Conservation (phyloP, 768 basidiomycete species). For the Leccinum longicurvipes region DNA sequence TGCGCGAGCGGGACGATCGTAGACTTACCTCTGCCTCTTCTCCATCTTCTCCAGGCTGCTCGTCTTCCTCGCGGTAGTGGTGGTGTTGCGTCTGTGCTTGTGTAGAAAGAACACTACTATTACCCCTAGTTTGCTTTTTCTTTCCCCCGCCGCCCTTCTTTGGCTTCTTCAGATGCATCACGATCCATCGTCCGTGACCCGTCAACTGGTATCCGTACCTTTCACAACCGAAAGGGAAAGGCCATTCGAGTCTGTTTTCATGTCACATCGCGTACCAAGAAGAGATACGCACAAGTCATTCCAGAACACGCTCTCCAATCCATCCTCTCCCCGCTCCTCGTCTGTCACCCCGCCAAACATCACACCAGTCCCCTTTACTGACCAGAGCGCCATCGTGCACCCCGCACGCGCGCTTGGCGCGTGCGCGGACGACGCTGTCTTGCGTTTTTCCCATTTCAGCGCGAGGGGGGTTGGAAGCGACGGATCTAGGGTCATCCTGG, state of each 20-base stretch:
- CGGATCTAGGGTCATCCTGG: slow-evolving; percentile 33
- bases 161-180: slow-evolving; percentile 62
- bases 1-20: background rate
- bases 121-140: slow-evolving; percentile 35
- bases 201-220: slow-evolving; percentile 77
- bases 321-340: slow-evolving; percentile 82
- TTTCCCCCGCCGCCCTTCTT: slow-evolving; percentile 47
- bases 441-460: slow-evolving; percentile 85
- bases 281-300: slow-evolving; percentile 60
- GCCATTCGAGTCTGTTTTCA: background rate
- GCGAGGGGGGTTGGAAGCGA: slow-evolving; percentile 34
- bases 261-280: background rate
- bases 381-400: slow-evolving; percentile 86
- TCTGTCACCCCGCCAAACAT: slow-evolving; percentile 89
- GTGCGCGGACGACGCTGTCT: slow-evolving; percentile 54
- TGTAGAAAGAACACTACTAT: background rate
- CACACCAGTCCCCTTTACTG: slow-evolving; percentile 61
- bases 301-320: slow-evolving; percentile 80
- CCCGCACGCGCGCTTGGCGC: slow-evolving; percentile 73
- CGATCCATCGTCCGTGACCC: slow-evolving; percentile 77
- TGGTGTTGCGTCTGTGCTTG: background rate
- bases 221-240: background rate
- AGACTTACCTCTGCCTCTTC: slow-evolving; percentile 11
- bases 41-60: slow-evolving; percentile 10
- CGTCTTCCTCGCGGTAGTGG: slow-evolving; percentile 11